phyloP scores from a whole-genome alignment of 129 eudicot genomes.

The Artemisia annua region DNA sequence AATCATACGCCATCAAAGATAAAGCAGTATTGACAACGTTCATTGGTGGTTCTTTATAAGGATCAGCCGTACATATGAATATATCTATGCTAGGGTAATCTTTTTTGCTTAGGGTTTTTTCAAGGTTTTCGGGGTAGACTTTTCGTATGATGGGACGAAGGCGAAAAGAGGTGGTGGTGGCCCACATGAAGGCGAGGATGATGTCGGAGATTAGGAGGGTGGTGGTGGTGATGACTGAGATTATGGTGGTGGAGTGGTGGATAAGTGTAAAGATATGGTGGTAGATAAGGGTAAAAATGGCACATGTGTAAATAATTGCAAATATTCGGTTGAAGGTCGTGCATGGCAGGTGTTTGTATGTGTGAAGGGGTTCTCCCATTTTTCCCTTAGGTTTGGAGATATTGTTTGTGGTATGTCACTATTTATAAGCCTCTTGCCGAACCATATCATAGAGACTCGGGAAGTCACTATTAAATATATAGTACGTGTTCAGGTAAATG shows the following conservation, averaged over 20 bases:
- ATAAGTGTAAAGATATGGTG: slow-evolving; percentile 41
- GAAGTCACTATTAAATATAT: too few relatives aligned
- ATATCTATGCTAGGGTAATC: slow-evolving; percentile 60
- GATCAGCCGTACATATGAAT: slow-evolving; percentile 81
- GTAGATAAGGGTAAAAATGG: slow-evolving; percentile 42
- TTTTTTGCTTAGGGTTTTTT: slow-evolving; percentile 11
- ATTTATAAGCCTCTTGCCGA: slow-evolving; percentile 11
- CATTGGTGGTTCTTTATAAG: slow-evolving; percentile 66
- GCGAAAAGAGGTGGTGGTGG: slow-evolving; percentile 47
- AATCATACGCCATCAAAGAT: slow-evolving; percentile 74
- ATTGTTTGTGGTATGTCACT: background rate
- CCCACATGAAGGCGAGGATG: slow-evolving; percentile 52
- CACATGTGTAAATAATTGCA: slow-evolving; percentile 44
- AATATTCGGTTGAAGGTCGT: slow-evolving; percentile 46
- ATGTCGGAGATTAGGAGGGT: slow-evolving; percentile 45
- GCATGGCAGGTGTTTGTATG: slow-evolving; percentile 37
- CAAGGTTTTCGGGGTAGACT: slow-evolving; percentile 47
- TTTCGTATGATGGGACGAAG: slow-evolving; percentile 45
- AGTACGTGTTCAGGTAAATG: too few relatives aligned
- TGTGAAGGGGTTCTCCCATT: slow-evolving; percentile 39
- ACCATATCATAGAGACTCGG: background rate
- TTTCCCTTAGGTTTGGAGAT: slow-evolving; percentile 4
- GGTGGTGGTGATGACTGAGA: slow-evolving; percentile 26
- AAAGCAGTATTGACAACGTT: slow-evolving; percentile 58
- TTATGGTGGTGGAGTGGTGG: slow-evolving; percentile 31